Evolutionary conservation across 352 stramenopile species (phyloP).

Genomic region (Albugo candida): DNA sequence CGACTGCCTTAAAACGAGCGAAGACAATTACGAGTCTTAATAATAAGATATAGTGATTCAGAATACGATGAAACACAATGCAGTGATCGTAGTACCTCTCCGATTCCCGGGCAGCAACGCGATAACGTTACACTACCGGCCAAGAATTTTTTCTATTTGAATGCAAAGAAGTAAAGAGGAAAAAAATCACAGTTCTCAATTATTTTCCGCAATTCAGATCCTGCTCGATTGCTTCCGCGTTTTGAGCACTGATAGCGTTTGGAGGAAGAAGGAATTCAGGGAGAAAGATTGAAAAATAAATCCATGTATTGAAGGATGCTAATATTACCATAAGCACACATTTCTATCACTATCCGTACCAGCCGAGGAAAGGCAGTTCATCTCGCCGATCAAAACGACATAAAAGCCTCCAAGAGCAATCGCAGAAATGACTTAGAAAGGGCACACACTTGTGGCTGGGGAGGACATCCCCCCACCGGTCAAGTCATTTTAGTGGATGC

Average conservation of each 20-base stretch:
- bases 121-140: no score
- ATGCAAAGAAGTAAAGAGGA: background rate
- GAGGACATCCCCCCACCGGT: conserved; percentile 90
- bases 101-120: no score
- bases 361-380: conserved; percentile 84
- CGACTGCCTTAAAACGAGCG: conserved; percentile 48
- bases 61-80: background rate
- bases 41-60: background rate
- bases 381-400: conserved; percentile 74
- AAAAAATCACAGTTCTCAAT: conserved; percentile 6
- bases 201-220: conserved; percentile 16
- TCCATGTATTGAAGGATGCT: conserved; percentile 88
- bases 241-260: conserved; percentile 66
- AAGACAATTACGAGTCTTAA: conserved; percentile 3
- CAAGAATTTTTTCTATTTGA: no score
- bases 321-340: conserved; percentile 92
- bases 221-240: conserved; percentile 62
- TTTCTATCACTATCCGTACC: conserved; percentile 85
- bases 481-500: conserved; percentile 96
- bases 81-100: no score
- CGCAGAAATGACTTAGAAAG: conserved; percentile 85
- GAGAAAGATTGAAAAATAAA: conserved; percentile 71
- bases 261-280: conserved; percentile 58
- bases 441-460: conserved; percentile 94
- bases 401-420: conserved; percentile 83